A percentile compares a stretch with the other conserved stretches of the same genome.
phyloP scores from a whole-genome alignment of 2,329 filamentous ascomycete genomes.

The Pseudocercospora eumusae region DNA sequence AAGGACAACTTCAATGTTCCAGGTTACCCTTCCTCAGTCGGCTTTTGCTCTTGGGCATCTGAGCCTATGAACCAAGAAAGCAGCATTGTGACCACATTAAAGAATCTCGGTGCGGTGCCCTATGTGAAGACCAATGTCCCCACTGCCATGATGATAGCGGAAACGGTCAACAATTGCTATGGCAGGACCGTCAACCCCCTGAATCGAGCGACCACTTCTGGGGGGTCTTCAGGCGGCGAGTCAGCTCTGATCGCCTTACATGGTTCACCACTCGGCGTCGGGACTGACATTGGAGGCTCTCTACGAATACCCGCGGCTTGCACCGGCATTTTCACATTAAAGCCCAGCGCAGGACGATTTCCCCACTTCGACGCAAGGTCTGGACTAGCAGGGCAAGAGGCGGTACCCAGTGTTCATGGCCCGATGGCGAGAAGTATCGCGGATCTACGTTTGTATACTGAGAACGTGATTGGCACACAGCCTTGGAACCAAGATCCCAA shows the following conservation, averaged over 20 bases:
- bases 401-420: constrained; percentile 64
- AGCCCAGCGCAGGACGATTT: constrained; percentile 61
- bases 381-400: constrained; percentile 66
- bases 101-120: constrained; percentile 63
- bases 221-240: constrained; percentile 69
- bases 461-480: constrained; percentile 46
- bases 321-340: constrained; percentile 59
- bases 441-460: constrained; percentile 51
- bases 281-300: constrained; percentile 64
- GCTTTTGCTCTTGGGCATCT: constrained; percentile 63
- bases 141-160: constrained; percentile 68
- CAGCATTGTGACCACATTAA: constrained; percentile 59
- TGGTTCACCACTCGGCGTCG: constrained; percentile 63
- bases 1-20: constrained; percentile 70
- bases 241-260: constrained; percentile 61
- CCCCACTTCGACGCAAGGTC: constrained; percentile 57
- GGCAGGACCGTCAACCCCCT: constrained; percentile 60
- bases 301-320: constrained; percentile 59
- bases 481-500: constrained; percentile 58
- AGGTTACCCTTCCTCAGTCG: constrained; percentile 63
- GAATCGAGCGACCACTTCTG: constrained; percentile 61
- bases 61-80: constrained; percentile 60
- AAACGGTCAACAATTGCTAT: constrained; percentile 66
- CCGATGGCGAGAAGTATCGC: constrained; percentile 60
- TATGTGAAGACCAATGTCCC: constrained; percentile 72